Evolutionary conservation across 2,329 filamentous ascomycete genomes (phyloP).

Genomic region (Westerdykella ornata): DNA sequence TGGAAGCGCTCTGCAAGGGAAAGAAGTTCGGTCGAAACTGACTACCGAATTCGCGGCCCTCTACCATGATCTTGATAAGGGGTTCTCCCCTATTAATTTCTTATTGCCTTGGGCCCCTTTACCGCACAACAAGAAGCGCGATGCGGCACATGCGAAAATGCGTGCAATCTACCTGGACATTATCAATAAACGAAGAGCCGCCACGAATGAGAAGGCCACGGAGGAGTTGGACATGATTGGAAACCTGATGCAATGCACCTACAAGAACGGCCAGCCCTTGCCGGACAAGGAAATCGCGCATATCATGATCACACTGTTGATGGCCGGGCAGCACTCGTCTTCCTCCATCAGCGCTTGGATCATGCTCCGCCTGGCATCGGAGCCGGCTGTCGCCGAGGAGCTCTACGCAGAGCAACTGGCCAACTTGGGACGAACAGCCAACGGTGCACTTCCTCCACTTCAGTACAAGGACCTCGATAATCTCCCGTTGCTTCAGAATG

Average conservation of each 20-base stretch:
- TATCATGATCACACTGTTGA: slow-evolving; percentile 82
- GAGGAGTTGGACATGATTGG: slow-evolving; percentile 62
- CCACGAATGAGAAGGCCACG: slow-evolving; percentile 39
- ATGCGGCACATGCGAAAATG: slow-evolving; percentile 68
- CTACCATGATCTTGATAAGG: slow-evolving; percentile 78
- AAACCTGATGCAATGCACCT: slow-evolving; percentile 70
- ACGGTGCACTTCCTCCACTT: slow-evolving; percentile 59
- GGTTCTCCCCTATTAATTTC: slow-evolving; percentile 77
- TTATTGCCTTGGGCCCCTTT: slow-evolving; percentile 74
- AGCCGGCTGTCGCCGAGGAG: slow-evolving; percentile 67
- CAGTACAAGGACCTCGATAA: slow-evolving; percentile 67
- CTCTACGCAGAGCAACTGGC: slow-evolving; percentile 70
- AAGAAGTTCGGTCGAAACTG: slow-evolving; percentile 67
- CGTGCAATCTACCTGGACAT: slow-evolving; percentile 71
- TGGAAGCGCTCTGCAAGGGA: slow-evolving; percentile 72
- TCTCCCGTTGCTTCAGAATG: slow-evolving; percentile 68
- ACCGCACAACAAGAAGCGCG: slow-evolving; percentile 69
- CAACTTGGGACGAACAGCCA: slow-evolving; percentile 48
- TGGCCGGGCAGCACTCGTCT: slow-evolving; percentile 79
- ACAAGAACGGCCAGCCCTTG: slow-evolving; percentile 66
- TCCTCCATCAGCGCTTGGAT: slow-evolving; percentile 76
- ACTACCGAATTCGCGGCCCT: slow-evolving; percentile 67
- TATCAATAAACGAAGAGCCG: slow-evolving; percentile 53
- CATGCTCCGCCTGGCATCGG: slow-evolving; percentile 64
- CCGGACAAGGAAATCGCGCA: slow-evolving; percentile 73